phyloP scores from a whole-genome alignment of 345 rosid genomes.

The Camelina laxa region DNA sequence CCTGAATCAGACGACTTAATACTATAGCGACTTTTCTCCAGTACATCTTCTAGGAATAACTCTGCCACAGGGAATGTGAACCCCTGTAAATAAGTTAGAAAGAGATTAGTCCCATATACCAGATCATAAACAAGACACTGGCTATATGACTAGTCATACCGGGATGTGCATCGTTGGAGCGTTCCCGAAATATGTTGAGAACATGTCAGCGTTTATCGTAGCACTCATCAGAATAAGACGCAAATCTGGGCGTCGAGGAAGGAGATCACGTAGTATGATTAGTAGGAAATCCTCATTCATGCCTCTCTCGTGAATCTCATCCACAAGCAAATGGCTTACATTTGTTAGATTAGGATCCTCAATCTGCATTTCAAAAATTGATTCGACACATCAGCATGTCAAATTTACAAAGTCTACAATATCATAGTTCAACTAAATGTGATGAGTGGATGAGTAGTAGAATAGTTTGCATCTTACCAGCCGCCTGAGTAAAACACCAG shows the following conservation, averaged over 20 bases:
- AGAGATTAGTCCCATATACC: constrained; percentile 10
- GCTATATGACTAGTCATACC: constrained; percentile 51
- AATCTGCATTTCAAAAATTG: constrained; percentile 59
- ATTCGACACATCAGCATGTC: constrained; percentile 21
- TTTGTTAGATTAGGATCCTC: constrained; percentile 79
- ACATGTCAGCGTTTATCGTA: constrained; percentile 89
- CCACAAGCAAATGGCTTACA: constrained; percentile 91
- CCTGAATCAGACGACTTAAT: constrained; percentile 68
- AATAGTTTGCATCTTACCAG: constrained; percentile 56
- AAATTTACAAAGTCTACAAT: constrained; percentile 22
- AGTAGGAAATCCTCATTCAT: constrained; percentile 93
- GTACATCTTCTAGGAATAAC: constrained; percentile 83
- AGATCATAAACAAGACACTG: constrained; percentile 14
- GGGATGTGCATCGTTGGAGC: constrained; percentile 82
- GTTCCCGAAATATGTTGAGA: constrained; percentile 83
- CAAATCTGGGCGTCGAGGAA: constrained; percentile 87
- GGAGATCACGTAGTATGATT: constrained; percentile 87
- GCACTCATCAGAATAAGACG: constrained; percentile 95
- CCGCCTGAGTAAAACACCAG: constrained; percentile 87
- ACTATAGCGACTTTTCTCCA: constrained; percentile 73
- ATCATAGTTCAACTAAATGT: constrained; percentile 5
- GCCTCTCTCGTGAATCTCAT: constrained; percentile 99
- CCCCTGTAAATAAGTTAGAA: constrained; percentile 57
- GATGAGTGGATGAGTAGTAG: constrained; percentile 8
- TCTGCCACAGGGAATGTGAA: constrained; percentile 89